Evolutionary conservation across 176 grass and related monocot species (phyloP).

Genomic region (Dactylis glomerata): DNA sequence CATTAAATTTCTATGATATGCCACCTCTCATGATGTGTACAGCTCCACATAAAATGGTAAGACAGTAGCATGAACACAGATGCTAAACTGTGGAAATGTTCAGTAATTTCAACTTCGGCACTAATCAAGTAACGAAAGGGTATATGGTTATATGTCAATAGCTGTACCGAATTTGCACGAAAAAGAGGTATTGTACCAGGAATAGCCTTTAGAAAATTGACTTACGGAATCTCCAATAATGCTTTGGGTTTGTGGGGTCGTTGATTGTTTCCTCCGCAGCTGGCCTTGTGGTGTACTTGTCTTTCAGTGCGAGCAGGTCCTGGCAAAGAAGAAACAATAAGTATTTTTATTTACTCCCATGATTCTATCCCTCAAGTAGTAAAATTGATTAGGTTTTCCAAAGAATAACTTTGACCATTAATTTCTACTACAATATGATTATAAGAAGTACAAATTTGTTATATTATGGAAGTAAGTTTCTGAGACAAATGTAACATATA

Average conservation of each 20-base stretch:
- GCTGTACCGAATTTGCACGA: background rate
- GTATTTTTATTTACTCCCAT: slow-evolving; percentile 3
- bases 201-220: slow-evolving; percentile 9
- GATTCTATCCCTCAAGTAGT: background rate
- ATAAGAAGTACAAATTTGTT: background rate
- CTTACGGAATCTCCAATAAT: slow-evolving; percentile 99
- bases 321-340: slow-evolving; percentile 35
- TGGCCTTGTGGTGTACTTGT: slow-evolving; percentile 80
- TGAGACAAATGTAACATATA: background rate
- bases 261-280: slow-evolving; percentile 97
- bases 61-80: background rate
- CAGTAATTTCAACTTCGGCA: background rate
- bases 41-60: slow-evolving; percentile 14
- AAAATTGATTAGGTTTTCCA: background rate
- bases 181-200: slow-evolving; percentile 8
- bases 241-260: slow-evolving; percentile 94
- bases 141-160: background rate
- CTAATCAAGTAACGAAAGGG: background rate
- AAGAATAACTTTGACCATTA: background rate
- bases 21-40: background rate
- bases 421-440: background rate
- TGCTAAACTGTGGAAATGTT: background rate
- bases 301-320: slow-evolving; percentile 96
- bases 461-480: background rate
- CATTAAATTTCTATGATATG: slow-evolving; percentile 1